phyloP scores from a whole-genome alignment of 148 eudicot genomes.

The Selenicereus undatus region DNA sequence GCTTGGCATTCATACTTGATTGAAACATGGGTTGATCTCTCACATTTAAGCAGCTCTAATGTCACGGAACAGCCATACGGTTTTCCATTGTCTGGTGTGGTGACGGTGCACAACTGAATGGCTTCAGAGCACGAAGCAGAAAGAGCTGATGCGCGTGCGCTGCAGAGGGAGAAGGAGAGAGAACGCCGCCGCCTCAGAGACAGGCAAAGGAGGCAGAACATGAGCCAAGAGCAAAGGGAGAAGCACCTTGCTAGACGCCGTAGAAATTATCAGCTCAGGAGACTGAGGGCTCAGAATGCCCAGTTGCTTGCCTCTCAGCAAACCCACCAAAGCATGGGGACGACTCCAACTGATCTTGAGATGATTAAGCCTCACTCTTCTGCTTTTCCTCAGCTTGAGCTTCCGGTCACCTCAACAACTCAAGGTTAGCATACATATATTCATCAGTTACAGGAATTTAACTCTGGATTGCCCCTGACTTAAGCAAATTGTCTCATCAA shows the following conservation, averaged over 20 bases:
- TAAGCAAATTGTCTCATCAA: background rate
- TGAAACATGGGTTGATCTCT: background rate
- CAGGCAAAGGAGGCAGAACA: conserved; percentile 53
- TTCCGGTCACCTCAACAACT: conserved; percentile 10
- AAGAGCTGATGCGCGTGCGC: conserved; percentile 18
- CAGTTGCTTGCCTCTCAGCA: conserved; percentile 16
- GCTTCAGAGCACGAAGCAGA: conserved; percentile 18
- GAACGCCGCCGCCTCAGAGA: conserved; percentile 55
- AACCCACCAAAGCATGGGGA: background rate
- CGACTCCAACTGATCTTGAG: background rate
- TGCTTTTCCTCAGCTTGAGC: background rate
- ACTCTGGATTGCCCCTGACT: background rate
- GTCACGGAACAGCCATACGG: no score
- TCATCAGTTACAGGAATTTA: background rate
- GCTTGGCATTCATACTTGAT: background rate
- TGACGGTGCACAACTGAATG: conserved; percentile 8
- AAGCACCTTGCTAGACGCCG: conserved; percentile 65
- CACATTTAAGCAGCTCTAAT: background rate
- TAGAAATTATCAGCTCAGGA: conserved; percentile 50
- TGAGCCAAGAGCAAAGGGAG: conserved; percentile 56
- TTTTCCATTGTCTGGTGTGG: background rate
- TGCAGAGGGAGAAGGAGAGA: conserved; percentile 47
- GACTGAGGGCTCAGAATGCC: conserved; percentile 42
- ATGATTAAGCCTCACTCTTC: background rate
- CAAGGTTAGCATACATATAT: conserved; percentile 9